Evolutionary conservation across 169 alveolate genomes (phyloP).

Genomic region (Plasmodium billcollinsi): DNA sequence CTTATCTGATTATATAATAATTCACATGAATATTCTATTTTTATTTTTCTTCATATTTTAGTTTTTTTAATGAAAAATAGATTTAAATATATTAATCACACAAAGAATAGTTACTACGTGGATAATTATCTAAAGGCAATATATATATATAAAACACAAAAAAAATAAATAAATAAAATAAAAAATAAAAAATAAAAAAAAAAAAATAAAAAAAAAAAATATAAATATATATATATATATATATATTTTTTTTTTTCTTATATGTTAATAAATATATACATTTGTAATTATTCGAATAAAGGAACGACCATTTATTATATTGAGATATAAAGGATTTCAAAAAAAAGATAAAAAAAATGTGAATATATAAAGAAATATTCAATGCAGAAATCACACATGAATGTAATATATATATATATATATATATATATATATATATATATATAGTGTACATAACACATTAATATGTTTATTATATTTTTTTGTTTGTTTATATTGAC

Average conservation of each 20-base stretch:
- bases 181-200: not conserved
- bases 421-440: no score
- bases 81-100: conserved; percentile 38
- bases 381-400: no score
- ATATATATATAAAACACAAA: not conserved
- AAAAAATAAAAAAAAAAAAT: not conserved
- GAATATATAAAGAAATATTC: not conserved
- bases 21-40: not conserved
- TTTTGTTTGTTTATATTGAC: conserved; percentile 78
- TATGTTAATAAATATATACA: not conserved
- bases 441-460: no score
- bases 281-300: conserved; percentile 2
- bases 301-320: conserved; percentile 38
- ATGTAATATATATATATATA: no score
- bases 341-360: not conserved
- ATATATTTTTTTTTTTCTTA: not conserved
- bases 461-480: no score
- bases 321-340: conserved; percentile 74
- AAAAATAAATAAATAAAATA: not conserved
- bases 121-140: conserved; percentile 62
- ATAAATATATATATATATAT: not conserved
- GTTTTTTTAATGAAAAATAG: conserved; percentile 72
- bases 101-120: conserved; percentile 24
- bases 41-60: conserved; percentile 4
- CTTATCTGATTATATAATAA: not conserved